Percentiles rank a stretch among this genome's conserved stretches.
Evolutionary conservation across 352 stramenopile species (phyloP).

Genomic region (Phytophthora sojae): DNA sequence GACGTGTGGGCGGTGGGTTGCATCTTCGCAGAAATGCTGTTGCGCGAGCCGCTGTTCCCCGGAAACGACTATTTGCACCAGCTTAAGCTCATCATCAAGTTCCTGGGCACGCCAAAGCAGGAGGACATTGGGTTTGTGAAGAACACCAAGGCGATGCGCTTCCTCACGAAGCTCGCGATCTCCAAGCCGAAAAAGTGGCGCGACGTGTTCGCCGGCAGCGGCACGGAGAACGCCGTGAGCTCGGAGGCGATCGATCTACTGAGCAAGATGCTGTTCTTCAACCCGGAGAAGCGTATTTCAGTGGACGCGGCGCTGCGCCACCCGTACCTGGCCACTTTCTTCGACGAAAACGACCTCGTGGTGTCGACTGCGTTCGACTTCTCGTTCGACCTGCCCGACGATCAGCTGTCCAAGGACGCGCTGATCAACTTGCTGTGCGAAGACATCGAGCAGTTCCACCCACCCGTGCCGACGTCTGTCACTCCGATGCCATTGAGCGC

Average conservation of each 20-base stretch:
- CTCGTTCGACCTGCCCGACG: conserved; percentile 71
- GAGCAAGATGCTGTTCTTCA: conserved; percentile 75
- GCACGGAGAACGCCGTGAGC: conserved; percentile 36
- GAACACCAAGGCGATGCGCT: conserved; percentile 91
- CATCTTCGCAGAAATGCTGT: conserved; percentile 98
- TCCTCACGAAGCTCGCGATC: conserved; percentile 84
- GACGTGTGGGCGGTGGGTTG: conserved; percentile 97
- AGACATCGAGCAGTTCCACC: conserved; percentile 71
- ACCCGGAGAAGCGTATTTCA: conserved; percentile 77
- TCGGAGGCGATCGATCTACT: conserved; percentile 67
- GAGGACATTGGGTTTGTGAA: conserved; percentile 86
- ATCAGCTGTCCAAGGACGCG: conserved; percentile 68
- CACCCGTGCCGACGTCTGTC: conserved; percentile 31
- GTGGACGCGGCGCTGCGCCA: conserved; percentile 64
- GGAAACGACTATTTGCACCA: conserved; percentile 89
- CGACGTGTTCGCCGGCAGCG: conserved; percentile 60
- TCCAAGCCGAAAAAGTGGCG: conserved; percentile 79
- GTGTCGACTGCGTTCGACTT: conserved; percentile 61
- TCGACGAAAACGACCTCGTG: conserved; percentile 74
- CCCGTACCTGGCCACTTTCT: conserved; percentile 88
- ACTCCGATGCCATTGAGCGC: conserved; percentile 26
- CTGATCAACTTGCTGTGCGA: conserved; percentile 66
- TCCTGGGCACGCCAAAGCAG: conserved; percentile 72
- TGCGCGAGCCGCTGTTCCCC: conserved; percentile 96
- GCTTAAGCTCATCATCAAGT: conserved; percentile 85